These are phyloP conservation scores for Inonotus hispidus DNA, from an alignment of 1,284 basidiomycete species.

Conservation along the genomic window DNA sequence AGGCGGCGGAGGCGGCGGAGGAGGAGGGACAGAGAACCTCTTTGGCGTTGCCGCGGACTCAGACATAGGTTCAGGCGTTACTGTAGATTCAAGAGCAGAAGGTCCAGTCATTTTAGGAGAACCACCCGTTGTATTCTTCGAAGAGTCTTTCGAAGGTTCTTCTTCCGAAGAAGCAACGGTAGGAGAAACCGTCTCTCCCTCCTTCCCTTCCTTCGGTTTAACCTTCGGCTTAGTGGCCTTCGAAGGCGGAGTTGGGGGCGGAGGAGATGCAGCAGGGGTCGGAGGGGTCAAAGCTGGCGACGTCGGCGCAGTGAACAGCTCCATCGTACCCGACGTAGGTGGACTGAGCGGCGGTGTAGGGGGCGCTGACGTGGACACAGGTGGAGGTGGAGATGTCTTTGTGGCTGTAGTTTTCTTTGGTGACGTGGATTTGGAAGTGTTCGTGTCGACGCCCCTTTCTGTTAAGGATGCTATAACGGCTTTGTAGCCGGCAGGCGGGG, in stretches of 20 bases:
- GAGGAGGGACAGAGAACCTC: slow-evolving; percentile 20
- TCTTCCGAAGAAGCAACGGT: not conserved
- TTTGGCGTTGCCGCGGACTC: not conserved
- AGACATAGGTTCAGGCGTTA: not conserved
- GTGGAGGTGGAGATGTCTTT: not conserved
- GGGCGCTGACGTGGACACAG: not conserved
- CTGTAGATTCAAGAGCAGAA: not conserved
- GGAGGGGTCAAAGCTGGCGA: not conserved
- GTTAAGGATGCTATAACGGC: not conserved
- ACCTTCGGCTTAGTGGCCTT: not conserved
- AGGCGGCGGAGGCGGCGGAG: slow-evolving; percentile 18
- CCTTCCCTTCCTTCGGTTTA: not conserved
- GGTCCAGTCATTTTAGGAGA: not conserved
- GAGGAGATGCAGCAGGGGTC: not conserved
- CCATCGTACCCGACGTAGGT: not conserved
- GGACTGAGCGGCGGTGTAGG: not conserved
- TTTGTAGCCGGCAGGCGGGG: not conserved
- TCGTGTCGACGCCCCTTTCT: not conserved
- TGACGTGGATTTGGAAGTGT: not conserved
- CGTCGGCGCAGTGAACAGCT: not conserved
- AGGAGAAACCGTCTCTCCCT: not conserved
- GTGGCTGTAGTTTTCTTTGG: not conserved
- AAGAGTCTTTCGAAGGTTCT: not conserved
- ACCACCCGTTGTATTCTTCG: not conserved
- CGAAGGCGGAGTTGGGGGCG: not conserved